Base-by-base conservation (phyloP, 345 rosid species). In the Cardamine occulta region DNA sequence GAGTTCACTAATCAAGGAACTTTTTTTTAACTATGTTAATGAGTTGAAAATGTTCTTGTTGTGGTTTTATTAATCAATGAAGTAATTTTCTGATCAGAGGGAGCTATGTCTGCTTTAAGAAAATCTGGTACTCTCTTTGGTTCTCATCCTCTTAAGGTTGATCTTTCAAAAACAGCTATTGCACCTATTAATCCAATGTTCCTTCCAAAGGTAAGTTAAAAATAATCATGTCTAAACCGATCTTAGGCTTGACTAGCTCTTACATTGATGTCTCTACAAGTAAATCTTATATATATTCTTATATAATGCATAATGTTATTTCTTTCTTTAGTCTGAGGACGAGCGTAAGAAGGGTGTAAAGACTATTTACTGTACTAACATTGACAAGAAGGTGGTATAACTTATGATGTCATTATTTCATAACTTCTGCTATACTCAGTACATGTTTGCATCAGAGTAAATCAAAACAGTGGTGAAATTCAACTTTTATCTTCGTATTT, bases 81-180 rank as follows among this genome's bases (percentile, higher is more conserved):
- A 72, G 52, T 44, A 37, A 58, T 75, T 74, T 79, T 80, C 51
- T 31, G 32, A 31, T 37, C 84, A 94, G 97, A 87, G 44, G 89
- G 94, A 70, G 97, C 96, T 9, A 86, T 78, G 87, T 81, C 86
- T 83, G 96, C 98, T 75, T 78, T 94, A 82, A 82, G 31, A 72
- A 77, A 88, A 82, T 84, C 93, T 0, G 98, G 97, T 40, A 91
- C 93, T 34, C 80, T 91, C 76, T 89, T 89, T 57, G 97, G 97
- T 49, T 91, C 71, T 82, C 89, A 89, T 75, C 96, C 97, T 17
- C 77, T 94, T 42, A 85, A 77, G 73, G 97, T 94, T 78, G 82
- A 83, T 81, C 94, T 92, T 80, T 93, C 98, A 12, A 93, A 86
- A 84, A 93, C 98, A 57, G 98, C 98, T 6, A 93, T 91, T 65